Base-by-base conservation (phyloP, 2,329 filamentous ascomycete genomes). In the Fusarium sp. region DNA sequence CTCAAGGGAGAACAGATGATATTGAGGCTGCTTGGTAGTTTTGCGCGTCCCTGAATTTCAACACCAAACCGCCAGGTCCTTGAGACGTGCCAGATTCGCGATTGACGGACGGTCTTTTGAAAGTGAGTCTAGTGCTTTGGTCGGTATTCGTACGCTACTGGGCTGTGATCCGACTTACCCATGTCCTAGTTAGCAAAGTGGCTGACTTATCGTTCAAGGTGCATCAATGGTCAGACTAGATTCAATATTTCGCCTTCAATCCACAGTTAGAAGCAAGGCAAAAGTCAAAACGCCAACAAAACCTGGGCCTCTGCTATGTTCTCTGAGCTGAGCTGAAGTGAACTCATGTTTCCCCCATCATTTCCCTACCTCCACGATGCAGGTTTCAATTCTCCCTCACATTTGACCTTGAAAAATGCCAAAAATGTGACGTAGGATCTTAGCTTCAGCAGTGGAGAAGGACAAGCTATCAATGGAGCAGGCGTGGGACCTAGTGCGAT, bases 381-480 rank as follows among this genome's bases (percentile, higher is more conserved):
- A 71, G 42, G 67, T 72, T 74, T 74, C 67, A 68, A 72, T 55
- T 64, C 62, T 73, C 59, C 71, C 71, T 74, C 71, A 72, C 70
- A 66, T 66, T 51, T 52, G 62, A 52, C 65, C 57, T 50, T 58
- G 38, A 73, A 45, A 41, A 51, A 50, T 50, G 42, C 30, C 41
- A 50, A 56, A 66, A 61, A 52, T 60, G 68, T 74, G 72, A 74
- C 72, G 71, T 74, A 71, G 57, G 54, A 51, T 28, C 36, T 47
- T 32, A 66, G 45, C 61, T 59, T 71, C 34, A 41, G 26, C 38
- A 50, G 54, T 70, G 68, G 68, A 55, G 66, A 42, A 48, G 24
- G 47, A 45, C 67, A 38, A 70, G 54, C 66, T 62, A 52, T 63
- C 61, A 55, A 65, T 62, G 68, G 66, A 45, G 56, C 61, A 50